phyloP scores from a whole-genome alignment of 805 yeast genomes.

The Pichia californica region DNA sequence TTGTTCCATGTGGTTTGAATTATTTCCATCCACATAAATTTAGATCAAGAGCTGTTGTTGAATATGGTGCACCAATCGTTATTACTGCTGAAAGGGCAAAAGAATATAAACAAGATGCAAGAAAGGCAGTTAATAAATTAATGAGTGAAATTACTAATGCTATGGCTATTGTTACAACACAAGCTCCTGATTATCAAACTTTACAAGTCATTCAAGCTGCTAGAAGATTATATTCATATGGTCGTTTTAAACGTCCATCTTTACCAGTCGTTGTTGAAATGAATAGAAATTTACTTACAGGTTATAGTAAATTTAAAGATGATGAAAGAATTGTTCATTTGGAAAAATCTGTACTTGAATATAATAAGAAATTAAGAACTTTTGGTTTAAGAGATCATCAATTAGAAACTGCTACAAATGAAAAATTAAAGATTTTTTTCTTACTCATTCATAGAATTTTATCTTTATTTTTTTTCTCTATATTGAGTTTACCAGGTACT shows the following conservation, averaged over 20 bases:
- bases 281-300: slow-evolving; percentile 79
- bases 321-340: slow-evolving; percentile 62
- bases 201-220: slow-evolving; percentile 89
- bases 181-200: slow-evolving; percentile 83
- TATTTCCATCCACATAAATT: slow-evolving; percentile 94
- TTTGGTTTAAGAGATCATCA: slow-evolving; percentile 69
- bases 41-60: slow-evolving; percentile 91
- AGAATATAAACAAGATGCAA: slow-evolving; percentile 56
- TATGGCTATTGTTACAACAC: slow-evolving; percentile 74
- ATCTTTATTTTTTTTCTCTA: slow-evolving; percentile 46
- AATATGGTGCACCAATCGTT: slow-evolving; percentile 81
- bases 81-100: slow-evolving; percentile 55
- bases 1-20: slow-evolving; percentile 96
- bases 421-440: slow-evolving; percentile 42
- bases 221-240: slow-evolving; percentile 72
- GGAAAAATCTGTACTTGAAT: slow-evolving; percentile 55
- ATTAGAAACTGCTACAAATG: slow-evolving; percentile 48
- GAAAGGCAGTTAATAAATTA: slow-evolving; percentile 63
- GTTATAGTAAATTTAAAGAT: slow-evolving; percentile 68
- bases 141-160: slow-evolving; percentile 63
- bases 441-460: slow-evolving; percentile 52
- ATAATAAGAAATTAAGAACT: slow-evolving; percentile 58
- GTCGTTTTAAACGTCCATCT: slow-evolving; percentile 43
- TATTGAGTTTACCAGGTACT: slow-evolving; percentile 80
- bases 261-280: slow-evolving; percentile 82